Evolutionary conservation across 257 asterid species (phyloP).

Genomic region (Solanum megistacrolobum): DNA sequence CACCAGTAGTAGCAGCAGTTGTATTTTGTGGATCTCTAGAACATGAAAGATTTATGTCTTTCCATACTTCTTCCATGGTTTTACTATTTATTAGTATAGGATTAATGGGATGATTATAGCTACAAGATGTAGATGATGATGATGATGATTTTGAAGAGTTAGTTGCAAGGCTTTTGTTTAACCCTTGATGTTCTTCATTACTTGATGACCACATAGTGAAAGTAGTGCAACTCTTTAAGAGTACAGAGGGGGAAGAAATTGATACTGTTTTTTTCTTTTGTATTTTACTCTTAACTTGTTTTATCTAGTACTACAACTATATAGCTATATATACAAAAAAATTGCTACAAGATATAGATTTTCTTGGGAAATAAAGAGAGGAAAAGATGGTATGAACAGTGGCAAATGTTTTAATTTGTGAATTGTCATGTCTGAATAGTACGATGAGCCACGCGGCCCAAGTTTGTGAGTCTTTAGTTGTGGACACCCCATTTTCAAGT

Average conservation of each 20-base stretch:
- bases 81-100: conserved; percentile 5
- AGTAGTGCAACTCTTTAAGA: not conserved
- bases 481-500: not conserved
- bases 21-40: not conserved
- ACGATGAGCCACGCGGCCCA: not conserved
- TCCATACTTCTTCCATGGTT: conserved; percentile 71
- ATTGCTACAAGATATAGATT: not conserved
- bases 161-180: not conserved
- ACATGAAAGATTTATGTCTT: conserved; percentile 35
- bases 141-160: not conserved
- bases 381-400: not conserved
- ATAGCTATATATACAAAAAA: not conserved
- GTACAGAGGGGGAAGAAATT: not conserved
- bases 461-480: not conserved
- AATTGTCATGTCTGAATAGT: not conserved
- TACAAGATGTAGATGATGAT: not conserved
- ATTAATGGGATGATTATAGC: not conserved
- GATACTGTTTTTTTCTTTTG: not conserved
- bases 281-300: not conserved
- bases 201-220: not conserved
- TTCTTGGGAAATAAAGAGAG: not conserved
- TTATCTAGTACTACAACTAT: not conserved
- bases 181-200: not conserved
- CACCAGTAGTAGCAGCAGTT: not conserved
- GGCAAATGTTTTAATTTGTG: not conserved